Conservation (phyloP, 345 rosid genomes). For the Anastatica hierochuntica region DNA sequence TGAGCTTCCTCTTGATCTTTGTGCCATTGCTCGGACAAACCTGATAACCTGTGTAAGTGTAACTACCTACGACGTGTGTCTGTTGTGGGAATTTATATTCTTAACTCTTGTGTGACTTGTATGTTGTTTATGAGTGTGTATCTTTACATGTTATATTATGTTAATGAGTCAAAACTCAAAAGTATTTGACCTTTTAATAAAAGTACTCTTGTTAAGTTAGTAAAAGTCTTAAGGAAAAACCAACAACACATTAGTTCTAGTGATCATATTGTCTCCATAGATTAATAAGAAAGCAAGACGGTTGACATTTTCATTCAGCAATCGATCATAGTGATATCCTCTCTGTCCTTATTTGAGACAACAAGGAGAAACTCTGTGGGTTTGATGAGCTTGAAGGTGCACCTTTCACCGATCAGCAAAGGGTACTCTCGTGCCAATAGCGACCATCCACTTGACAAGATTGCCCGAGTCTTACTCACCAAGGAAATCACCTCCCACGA, state of each 20-base stretch:
- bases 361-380: constrained; percentile 10
- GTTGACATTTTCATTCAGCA: too few relatives aligned
- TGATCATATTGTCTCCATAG: background rate
- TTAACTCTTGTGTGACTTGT: background rate
- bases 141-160: too few relatives aligned
- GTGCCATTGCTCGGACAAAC: background rate
- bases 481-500: constrained; percentile 13
- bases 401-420: background rate
- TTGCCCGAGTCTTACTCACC: constrained; percentile 3
- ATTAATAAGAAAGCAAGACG: background rate
- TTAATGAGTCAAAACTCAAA: too few relatives aligned
- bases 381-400: constrained; percentile 15
- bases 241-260: too few relatives aligned
- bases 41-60: background rate
- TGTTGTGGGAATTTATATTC: background rate
- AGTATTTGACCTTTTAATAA: too few relatives aligned
- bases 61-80: constrained; percentile 8
- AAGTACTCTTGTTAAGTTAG: too few relatives aligned
- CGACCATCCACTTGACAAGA: constrained; percentile 16
- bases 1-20: constrained; percentile 9
- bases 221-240: too few relatives aligned
- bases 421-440: constrained; percentile 13
- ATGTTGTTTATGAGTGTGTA: background rate
- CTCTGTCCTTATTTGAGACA: background rate
- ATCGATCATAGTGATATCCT: background rate